Base-by-base conservation (phyloP, 2,329 filamentous ascomycete genomes). In the Phaeoacremonium minimum region DNA sequence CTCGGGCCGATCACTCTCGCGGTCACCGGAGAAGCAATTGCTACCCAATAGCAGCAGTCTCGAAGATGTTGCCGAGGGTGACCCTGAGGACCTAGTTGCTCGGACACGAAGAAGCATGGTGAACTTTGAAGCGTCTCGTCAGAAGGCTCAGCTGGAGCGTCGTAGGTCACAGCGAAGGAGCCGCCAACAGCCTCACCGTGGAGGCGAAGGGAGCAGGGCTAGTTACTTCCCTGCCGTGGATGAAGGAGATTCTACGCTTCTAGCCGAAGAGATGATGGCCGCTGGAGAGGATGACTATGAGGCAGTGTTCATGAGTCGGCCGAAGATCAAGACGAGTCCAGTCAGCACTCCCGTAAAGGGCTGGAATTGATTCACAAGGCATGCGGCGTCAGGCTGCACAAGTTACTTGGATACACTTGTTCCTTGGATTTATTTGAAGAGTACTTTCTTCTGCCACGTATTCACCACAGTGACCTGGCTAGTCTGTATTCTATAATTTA, bases 221-320 rank as follows among this genome's bases (percentile, higher is more conserved):
- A 65, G 57, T 22, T 66, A 67, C 32, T 77, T 77, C 38, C 57
- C 66, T 1, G 64, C 57, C 17, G 56, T 75, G 5, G 65, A 69
- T 5, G 73, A 78, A 46, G 71, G 67, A 34, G 46, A 40, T 18
- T 53, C 59, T n/a, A 51, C 58, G 16, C 70, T 79, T 2, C 71
- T 85, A 7, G 70, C 75, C 1, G 83, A 91, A 51, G 75, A 83
- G 45, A 62, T 95, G 28, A 80, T 95, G 38, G n/a, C n/a, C n/a
- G n/a, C n/a, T n/a, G 72, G 72, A 13, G 73, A 82, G 37, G 81
- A 87, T 46, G 87, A 94, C 42, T 85, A 88, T 57, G 83, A 85
- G 41, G 84, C 83, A 17, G 83, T 95, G 2, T 96, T 96, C 57
- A 87, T 83, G 61, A 90, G 86, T 45, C 65, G 90, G 46, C 90